These are phyloP conservation scores for Rhypophila decipiens DNA, from an alignment of 495 filamentous ascomycete species.

Conservation along the genomic window DNA sequence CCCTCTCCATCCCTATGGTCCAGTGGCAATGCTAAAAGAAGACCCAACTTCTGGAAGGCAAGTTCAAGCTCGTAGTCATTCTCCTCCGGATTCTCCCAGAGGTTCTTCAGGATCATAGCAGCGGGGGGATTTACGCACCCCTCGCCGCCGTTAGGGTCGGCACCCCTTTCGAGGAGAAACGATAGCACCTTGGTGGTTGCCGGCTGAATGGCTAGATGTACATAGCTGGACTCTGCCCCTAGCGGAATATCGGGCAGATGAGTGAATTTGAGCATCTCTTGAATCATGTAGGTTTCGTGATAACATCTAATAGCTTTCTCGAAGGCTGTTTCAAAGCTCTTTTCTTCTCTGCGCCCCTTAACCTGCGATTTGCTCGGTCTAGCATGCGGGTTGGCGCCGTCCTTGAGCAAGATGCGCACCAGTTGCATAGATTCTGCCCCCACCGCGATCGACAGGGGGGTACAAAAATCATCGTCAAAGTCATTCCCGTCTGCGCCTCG, in stretches of 20 bases:
- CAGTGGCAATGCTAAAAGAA: too few species aligned
- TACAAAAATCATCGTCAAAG: constrained; percentile 19
- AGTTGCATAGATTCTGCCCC: constrained; percentile 5
- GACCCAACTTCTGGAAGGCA: too few species aligned
- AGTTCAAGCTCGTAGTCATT: too few species aligned
- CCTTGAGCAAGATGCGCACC: constrained; percentile 16
- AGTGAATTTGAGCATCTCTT: too few species aligned
- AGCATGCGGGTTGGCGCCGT: constrained; percentile 21
- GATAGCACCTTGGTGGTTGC: constrained; percentile 16
- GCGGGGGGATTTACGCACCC: constrained; percentile 7
- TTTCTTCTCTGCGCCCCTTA: too few species aligned
- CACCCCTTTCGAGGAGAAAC: constrained; percentile 11
- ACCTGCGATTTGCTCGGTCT: too few species aligned
- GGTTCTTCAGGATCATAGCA: constrained; percentile 8
- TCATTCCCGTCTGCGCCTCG: constrained; percentile 20
- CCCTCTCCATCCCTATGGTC: too few species aligned
- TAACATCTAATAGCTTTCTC: too few species aligned
- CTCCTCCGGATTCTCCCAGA: constrained; percentile 11
- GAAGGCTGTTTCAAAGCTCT: too few species aligned
- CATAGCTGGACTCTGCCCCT: constrained; percentile 8
- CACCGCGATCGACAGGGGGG: constrained; percentile 18
- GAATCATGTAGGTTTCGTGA: too few species aligned
- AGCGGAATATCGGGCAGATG: constrained; percentile 7
- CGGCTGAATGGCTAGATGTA: constrained; percentile 17
- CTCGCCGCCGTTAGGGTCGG: constrained; percentile 9